phyloP scores from a whole-genome alignment of 2,329 filamentous ascomycete genomes.

The Chaetomiaceae sp. region DNA sequence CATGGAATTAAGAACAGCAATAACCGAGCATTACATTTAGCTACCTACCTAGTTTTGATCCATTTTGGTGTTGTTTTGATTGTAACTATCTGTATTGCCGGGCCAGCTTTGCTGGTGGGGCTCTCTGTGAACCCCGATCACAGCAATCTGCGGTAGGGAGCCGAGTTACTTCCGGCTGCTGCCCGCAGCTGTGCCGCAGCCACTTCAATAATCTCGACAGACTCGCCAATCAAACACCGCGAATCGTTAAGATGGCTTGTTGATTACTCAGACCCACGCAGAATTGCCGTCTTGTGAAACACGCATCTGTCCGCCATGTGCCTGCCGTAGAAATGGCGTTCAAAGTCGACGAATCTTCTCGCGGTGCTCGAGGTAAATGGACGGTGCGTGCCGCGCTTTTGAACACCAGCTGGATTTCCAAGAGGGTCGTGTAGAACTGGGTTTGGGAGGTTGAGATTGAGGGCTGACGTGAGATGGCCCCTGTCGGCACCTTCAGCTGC shows the following conservation, averaged over 20 bases:
- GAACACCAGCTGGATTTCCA: neutral
- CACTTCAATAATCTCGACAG: neutral
- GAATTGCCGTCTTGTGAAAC: neutral
- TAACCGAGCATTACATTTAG: no score
- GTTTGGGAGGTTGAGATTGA: neutral
- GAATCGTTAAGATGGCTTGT: neutral
- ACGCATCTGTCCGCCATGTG: no score
- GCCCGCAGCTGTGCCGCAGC: neutral
- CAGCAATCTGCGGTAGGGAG: no score
- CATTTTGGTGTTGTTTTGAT: no score
- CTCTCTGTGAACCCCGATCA: no score
- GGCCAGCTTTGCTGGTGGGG: no score
- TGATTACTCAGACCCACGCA: slow-evolving; percentile 5
- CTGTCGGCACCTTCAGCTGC: neutral
- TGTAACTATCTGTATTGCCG: no score
- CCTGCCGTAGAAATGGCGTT: neutral
- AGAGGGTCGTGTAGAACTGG: no score
- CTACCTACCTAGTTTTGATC: no score
- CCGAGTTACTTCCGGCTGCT: no score
- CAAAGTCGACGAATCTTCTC: neutral
- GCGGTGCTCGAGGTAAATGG: neutral
- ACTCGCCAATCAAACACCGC: neutral
- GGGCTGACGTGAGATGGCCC: slow-evolving; percentile 9
- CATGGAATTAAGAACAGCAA: no score
- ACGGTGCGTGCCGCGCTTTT: neutral